Base-by-base conservation (phyloP, 441 rosid species). In the Populus hybrid region DNA sequence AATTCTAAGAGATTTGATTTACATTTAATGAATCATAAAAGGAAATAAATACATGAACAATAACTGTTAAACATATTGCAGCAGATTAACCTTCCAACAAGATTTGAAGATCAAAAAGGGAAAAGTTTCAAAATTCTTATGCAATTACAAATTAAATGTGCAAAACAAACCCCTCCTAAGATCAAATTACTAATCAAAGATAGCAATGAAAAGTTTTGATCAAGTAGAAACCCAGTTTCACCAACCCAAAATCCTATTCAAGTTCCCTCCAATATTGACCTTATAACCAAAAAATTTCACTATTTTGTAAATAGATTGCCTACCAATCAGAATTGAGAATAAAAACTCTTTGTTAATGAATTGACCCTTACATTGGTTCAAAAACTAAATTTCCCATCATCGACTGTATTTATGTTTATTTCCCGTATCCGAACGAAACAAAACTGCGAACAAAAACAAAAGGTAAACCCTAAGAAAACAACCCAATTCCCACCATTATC, bases 391-490 rank as follows among this genome's bases (percentile, higher is more conserved):
- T 80, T 75, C 75, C 65, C 75, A 67, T 73, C 85, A 77, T 79
- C 86, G 79, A 83, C 79, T 61, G n/a, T 70, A 21, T 66, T 23
- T 30, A 30, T 30, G 32, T 36, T 74, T 42, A 38, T 70, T 68
- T 81, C 69, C 19, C 71, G 36, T 77, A 23, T 23, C 66, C 67
- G 8, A 70, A 66, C 76, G 75, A 50, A 70, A 84, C 79, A 67
- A 77, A 87, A 78, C 69, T 24, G 74, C 35, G 61, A 6, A 34
- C 6, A 80, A 84, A 86, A 82, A 30, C 32, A 30, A 30, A 30
- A 30, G 32, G 87, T 87, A 85, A 85, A 86, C 86, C 82, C 86
- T 78, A 82, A 72, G 85, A 87, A 85, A 89, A 85, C 76, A 83
- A 87, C 88, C 76, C 84, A 79, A 78, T 71, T 78, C 73, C 86